Evolutionary conservation across 1,284 basidiomycete genomes (phyloP).

Genomic region (Fomes fomentarius): DNA sequence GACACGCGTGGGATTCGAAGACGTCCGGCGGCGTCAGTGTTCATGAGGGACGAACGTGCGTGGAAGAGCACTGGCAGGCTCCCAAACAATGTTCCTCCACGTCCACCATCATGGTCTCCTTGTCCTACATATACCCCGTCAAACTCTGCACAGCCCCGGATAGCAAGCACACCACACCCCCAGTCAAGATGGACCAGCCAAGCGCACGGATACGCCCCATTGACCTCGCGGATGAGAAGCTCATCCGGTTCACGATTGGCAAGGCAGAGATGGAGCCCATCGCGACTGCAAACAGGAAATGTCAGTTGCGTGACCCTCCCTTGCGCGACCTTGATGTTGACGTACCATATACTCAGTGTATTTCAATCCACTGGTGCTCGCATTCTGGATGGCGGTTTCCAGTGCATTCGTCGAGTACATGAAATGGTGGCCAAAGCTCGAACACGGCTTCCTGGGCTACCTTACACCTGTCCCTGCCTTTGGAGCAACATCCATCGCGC

Average conservation of each 20-base stretch:
- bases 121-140: slow-evolving; percentile 3
- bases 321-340: not conserved
- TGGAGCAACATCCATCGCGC: slow-evolving; percentile 61
- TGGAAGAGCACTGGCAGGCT: not conserved
- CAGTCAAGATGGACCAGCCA: slow-evolving; percentile 29
- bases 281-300: slow-evolving; percentile 65
- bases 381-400: slow-evolving; percentile 63
- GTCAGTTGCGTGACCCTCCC: slow-evolving; percentile 42
- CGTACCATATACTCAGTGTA: slow-evolving; percentile 66
- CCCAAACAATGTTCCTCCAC: slow-evolving; percentile 1
- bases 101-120: slow-evolving; percentile 1
- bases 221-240: slow-evolving; percentile 53
- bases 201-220: slow-evolving; percentile 60
- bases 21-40: not conserved
- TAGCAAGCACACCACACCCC: not conserved
- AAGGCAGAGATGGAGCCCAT: slow-evolving; percentile 74
- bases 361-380: slow-evolving; percentile 58
- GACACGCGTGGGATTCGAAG: too few relatives aligned
- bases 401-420: slow-evolving; percentile 59
- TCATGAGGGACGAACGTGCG: slow-evolving; percentile 14
- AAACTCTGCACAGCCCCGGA: not conserved
- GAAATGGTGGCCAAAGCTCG: slow-evolving; percentile 63
- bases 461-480: slow-evolving; percentile 67
- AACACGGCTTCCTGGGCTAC: slow-evolving; percentile 50
- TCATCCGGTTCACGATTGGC: slow-evolving; percentile 67